A percentile compares a stretch with the other conserved stretches of the same genome.
phyloP scores from a whole-genome alignment of 1,284 basidiomycete genomes.

The Leccinum pachyderme region DNA sequence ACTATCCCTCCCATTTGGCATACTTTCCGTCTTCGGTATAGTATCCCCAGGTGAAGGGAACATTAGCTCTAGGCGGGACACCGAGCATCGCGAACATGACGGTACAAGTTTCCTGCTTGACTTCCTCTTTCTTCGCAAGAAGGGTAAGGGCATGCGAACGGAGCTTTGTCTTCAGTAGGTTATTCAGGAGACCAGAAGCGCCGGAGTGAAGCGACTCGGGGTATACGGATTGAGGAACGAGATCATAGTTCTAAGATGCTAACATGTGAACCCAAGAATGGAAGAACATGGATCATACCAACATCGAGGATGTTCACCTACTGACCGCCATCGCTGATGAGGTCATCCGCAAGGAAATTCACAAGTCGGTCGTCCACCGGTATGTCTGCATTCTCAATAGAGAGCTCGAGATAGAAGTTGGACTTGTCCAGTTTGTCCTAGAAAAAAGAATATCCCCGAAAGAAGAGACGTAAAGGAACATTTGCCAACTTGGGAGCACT shows the following conservation, averaged over 20 bases:
- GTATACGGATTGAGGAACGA: conserved; percentile 79
- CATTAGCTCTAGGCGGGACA: conserved; percentile 72
- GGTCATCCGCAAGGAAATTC: conserved; percentile 71
- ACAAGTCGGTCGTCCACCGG: conserved; percentile 84
- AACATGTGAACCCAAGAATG: background rate
- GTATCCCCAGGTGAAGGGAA: conserved; percentile 85
- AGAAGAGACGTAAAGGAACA: background rate
- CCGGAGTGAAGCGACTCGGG: conserved; percentile 88
- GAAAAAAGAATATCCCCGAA: conserved; percentile 78
- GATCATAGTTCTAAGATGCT: conserved; percentile 63
- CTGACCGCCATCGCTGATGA: conserved; percentile 91
- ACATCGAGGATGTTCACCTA: conserved; percentile 86
- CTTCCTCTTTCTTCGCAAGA: conserved; percentile 78
- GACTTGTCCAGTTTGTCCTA: conserved; percentile 95
- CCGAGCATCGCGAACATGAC: conserved; percentile 86
- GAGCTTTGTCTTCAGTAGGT: conserved; percentile 83
- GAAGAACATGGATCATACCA: conserved; percentile 7
- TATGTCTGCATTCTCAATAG: conserved; percentile 79
- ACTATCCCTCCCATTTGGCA: conserved; percentile 62
- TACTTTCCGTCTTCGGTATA: conserved; percentile 81
- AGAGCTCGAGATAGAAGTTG: conserved; percentile 91
- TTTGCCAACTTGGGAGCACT: conserved; percentile 75
- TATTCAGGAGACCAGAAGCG: conserved; percentile 71
- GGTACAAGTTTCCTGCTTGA: conserved; percentile 85
- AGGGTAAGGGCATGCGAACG: conserved; percentile 88